These are phyloP conservation scores for Ensete ventricosum DNA, from an alignment of 176 grass and related monocot genomes.

Conservation along the genomic window DNA sequence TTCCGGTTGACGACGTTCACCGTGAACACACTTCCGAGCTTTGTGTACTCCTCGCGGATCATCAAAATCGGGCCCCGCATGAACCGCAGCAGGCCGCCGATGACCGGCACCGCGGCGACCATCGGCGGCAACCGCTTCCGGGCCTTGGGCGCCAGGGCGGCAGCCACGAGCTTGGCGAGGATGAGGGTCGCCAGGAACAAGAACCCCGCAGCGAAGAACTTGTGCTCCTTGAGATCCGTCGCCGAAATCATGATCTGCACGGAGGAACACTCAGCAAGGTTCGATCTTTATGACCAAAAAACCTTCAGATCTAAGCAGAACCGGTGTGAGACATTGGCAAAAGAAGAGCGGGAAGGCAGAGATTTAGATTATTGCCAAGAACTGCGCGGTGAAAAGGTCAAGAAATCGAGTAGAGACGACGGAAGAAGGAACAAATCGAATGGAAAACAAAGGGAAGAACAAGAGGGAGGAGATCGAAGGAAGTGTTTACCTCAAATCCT, in stretches of 20 bases:
- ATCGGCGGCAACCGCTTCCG: slow-evolving; percentile 51
- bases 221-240: slow-evolving; percentile 49
- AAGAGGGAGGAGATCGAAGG: background rate
- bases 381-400: background rate
- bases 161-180: slow-evolving; percentile 35
- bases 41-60: slow-evolving; percentile 64
- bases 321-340: background rate
- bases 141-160: slow-evolving; percentile 12
- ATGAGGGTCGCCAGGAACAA: slow-evolving; percentile 41
- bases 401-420: background rate
- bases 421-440: too few relatives aligned
- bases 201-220: slow-evolving; percentile 32
- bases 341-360: too few relatives aligned
- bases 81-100: slow-evolving; percentile 69
- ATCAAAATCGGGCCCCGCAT: slow-evolving; percentile 64
- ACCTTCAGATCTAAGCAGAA: background rate
- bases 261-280: background rate
- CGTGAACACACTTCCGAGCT: slow-evolving; percentile 83
- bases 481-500: too few relatives aligned
- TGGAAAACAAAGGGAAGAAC: too few relatives aligned
- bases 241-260: background rate
- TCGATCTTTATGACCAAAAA: background rate
- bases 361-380: background rate
- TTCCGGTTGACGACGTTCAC: slow-evolving; percentile 43
- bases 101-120: slow-evolving; percentile 39